Evolutionary conservation across 176 grass and related monocot genomes (phyloP), one percentile per base, ranked within the genome.

Genomic region (Dendrocalamus sinicus): DNA sequence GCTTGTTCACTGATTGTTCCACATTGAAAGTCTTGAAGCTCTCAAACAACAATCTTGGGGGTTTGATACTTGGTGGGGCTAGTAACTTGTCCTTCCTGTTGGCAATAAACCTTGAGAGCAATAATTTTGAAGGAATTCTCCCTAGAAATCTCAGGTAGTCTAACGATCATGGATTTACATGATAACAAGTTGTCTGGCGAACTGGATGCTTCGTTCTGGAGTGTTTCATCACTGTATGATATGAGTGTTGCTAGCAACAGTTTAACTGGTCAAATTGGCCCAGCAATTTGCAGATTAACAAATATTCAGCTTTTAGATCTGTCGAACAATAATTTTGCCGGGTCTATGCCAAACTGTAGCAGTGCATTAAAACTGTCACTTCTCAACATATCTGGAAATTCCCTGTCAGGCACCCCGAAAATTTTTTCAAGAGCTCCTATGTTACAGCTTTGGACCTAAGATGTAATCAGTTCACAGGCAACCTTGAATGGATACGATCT

Each of bases 21-120:
- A 17, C 0, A 0, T 45, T 80, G 51, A 9, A 4, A 1, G 2
- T 45, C 22, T 47, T 90, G 73, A 83, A 54, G 0, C 13, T 67
- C 24, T 77, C 83, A 40, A 86, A 86, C 5, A 90, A 90, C 72
- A 50, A 86, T 2, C 64, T 90, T 30, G 28, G 55, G 23, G 78
- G 88, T 12, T 23, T 3, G 13, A 62, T 90, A 12, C 54, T 86
- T 66, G 17, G 72, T 20, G 72, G 78, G 1, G 19, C 20, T 14
- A 60, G 22, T 63, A 70, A n/a, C 40, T 19, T 88, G 5, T 44
- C 86, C 0, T 0, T 10, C 3, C 1, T 75, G 9, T 20, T 12
- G 23, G 60, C 12, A 35, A 22, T 86, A n/a, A 12, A 15, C 77
- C 57, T 63, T 1, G 26, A 62, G 15, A 8, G 28, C 2, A 86